Base-by-base conservation (phyloP, 345 rosid species). In the Dimocarpus longan region DNA sequence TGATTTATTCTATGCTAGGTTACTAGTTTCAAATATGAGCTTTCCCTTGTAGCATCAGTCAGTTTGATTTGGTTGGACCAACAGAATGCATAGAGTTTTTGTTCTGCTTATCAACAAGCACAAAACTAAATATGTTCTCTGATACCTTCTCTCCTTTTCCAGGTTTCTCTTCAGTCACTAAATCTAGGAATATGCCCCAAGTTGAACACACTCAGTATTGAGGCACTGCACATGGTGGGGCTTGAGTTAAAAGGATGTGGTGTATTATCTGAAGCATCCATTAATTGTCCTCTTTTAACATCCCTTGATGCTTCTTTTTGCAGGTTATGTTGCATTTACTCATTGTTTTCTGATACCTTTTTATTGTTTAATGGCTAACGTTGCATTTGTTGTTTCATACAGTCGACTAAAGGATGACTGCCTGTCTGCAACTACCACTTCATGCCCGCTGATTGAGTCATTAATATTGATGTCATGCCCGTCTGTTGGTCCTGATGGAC, bases 241-340 rank as follows among this genome's bases (percentile, higher is more conserved):
- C 94, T 96, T 19, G 99, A 96, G 92, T 86, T 96, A 86, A 91
- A 96, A 86, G 98, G 98, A 76, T 96, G 99, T 67, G 98, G 99
- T 80, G 95, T 91, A 16, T 81, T 93, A 71, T 91, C 98, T 40
- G 93, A 93, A 77, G 98, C 93, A 79, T 86, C 89, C 69, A 92
- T 96, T 71, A 81, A 88, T 42, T 94, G 98, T 79, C 98, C 99
- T 68, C 88, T 84, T 42, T 84, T 96, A 70, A 92, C 90, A 68
- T 91, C 99, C 74, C 88, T 96, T 71, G 98, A 96, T 87, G 95
- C 98, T 76, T 96, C 99, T 67, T 96, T 96, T 85, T 94, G 99
- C 95, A 72, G 98, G 99, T 94, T 68, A 69, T 66, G 67, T 63
- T 71, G 7, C 75, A 16, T 73, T 66, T 32, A 10, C 42, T 76